Evolutionary conservation across 129 eudicot genomes (phyloP), one percentile per base, ranked within the genome.

Genomic region (Saussurea involucrata): DNA sequence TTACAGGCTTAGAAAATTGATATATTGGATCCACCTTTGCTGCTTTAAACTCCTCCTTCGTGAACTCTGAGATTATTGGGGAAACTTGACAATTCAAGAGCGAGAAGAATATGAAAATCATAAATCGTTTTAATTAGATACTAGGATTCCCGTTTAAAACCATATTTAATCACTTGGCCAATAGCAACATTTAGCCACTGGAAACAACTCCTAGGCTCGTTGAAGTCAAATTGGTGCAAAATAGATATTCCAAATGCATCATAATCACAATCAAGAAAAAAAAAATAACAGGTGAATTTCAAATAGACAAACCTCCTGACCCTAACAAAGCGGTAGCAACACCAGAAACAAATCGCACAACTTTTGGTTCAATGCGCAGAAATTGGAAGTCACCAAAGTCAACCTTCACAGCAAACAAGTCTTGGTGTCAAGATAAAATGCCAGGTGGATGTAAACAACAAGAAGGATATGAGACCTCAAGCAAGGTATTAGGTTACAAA

Each of bases 321-420:
- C 99, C 97, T 79, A 95, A 81, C 77, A 88, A 78, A 63, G 99
- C 96, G 12, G 99, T 91, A 72, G 99, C 99, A 78, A 95, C 97
- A 55, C 99, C 97, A n/a, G 96, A 89, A n/a, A 95, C 97, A 82
- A 83, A 95, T 28, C 96, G 90, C 69, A 95, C 95, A 77, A 84
- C 92, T 84, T 87, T 85, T 37, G 99, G 99, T 76, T 95, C 92
- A 65, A 95, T 95, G 31, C 95, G 92, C 87, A 92, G 22, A 82
- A 95, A 95, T 82, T 95, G 92, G 84, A 95, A 95, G 86, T 95
- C 99, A 75, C 99, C 97, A 85, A 95, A 92, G 86, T 95, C 99
- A 74, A 95, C 99, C 97, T 95, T 83, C 79, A 86, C 10, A 17
- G 75, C 58, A 27, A 58, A 65, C 76, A 69, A 63, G 29, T 69